Percentiles rank a stretch among this genome's conserved stretches.
Conservation (phyloP, 1,284 basidiomycete genomes). For the Ganoderma lucidum region DNA sequence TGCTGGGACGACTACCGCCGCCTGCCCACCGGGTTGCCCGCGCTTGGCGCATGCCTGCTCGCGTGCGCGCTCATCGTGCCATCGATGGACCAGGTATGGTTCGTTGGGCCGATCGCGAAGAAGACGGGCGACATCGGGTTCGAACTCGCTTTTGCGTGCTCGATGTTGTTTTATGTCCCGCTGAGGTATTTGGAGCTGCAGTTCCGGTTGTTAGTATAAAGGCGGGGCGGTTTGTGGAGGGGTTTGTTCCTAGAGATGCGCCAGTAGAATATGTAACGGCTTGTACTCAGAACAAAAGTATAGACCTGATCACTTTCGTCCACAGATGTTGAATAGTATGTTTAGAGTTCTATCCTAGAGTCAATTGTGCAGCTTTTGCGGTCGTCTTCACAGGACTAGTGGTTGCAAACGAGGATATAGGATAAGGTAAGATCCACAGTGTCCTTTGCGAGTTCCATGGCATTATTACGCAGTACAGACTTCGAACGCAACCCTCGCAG, state of each 20-base stretch:
- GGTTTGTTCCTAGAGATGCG: not conserved
- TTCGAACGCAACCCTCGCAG: not conserved
- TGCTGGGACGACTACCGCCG: conserved; percentile 61
- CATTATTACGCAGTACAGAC: no score
- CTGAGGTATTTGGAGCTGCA: conserved; percentile 54
- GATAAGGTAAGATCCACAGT: no score
- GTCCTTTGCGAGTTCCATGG: no score
- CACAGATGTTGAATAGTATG: no score
- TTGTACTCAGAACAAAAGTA: not conserved
- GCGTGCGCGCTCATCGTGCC: conserved; percentile 70
- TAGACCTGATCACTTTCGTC: not conserved
- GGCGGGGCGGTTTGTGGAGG: not conserved
- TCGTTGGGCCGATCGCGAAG: conserved; percentile 72
- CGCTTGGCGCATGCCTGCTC: conserved; percentile 57
- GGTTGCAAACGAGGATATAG: no score
- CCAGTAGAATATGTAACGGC: not conserved
- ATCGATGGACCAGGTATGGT: conserved; percentile 79
- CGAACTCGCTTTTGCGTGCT: conserved; percentile 68
- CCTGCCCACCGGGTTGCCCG: conserved; percentile 74
- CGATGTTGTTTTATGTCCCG: conserved; percentile 63
- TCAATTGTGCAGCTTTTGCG: no score
- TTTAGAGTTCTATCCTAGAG: no score
- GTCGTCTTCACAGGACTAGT: no score
- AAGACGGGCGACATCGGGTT: conserved; percentile 83
- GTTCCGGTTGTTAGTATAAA: conserved; percentile 37